Conservation (phyloP, 371 early-diverging fungal genomes). For the Zychaea mexicana region DNA sequence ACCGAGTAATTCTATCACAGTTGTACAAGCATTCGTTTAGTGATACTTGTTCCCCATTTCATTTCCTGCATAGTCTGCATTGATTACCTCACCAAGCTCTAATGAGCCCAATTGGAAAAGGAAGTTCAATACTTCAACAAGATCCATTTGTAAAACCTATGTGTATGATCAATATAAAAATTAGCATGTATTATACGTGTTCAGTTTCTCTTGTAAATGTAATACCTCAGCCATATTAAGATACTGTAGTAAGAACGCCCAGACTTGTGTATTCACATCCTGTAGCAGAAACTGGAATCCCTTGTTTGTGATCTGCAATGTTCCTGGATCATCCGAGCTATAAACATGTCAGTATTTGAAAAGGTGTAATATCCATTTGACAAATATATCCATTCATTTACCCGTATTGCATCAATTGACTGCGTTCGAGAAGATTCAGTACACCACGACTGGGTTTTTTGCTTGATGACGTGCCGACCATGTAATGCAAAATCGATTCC, state of each 20-base stretch:
- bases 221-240: conserved; percentile 80
- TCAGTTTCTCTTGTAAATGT: background rate
- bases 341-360: too few species aligned
- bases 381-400: conserved; percentile 12
- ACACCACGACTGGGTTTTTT: conserved; percentile 76
- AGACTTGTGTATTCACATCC: conserved; percentile 92
- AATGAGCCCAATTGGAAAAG: conserved; percentile 89
- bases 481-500: conserved; percentile 93
- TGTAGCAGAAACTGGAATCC: conserved; percentile 97
- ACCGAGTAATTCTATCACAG: conserved; percentile 84
- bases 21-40: background rate
- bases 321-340: conserved; percentile 7
- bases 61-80: background rate
- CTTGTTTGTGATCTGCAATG: conserved; percentile 82
- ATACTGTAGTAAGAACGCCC: conserved; percentile 95
- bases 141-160: conserved; percentile 81
- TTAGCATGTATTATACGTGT: too few species aligned
- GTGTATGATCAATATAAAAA: too few species aligned
- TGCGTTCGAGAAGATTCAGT: conserved; percentile 70
- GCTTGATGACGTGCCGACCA: conserved; percentile 88
- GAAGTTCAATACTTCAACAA: conserved; percentile 91
- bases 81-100: conserved; percentile 79
- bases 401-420: conserved; percentile 69
- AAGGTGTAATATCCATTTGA: background rate
- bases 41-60: background rate